These are phyloP conservation scores for Thinopyrum elongatum DNA, from an alignment of 176 grass and related monocot genomes.

Conservation along the genomic window DNA sequence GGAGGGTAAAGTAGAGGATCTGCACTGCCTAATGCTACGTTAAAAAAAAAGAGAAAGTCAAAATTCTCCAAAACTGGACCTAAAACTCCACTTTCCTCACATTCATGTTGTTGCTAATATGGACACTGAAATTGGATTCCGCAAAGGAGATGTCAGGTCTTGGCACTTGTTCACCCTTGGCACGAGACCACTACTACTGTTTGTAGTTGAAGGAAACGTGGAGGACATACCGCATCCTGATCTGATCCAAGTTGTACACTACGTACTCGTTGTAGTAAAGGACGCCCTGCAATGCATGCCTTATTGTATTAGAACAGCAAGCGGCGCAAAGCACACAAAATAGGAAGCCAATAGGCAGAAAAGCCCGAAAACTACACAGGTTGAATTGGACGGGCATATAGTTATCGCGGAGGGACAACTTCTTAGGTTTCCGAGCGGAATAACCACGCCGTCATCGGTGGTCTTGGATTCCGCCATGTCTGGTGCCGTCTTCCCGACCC, in stretches of 20 bases:
- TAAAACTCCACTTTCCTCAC: neutral
- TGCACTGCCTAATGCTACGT: neutral
- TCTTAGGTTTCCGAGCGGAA: conserved; percentile 74
- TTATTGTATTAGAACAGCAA: neutral
- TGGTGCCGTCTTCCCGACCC: conserved; percentile 53
- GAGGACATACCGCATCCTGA: conserved; percentile 77
- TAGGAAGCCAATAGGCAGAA: neutral
- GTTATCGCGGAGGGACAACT: conserved; percentile 32
- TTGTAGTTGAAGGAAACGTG: conserved; percentile 76
- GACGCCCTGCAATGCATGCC: conserved; percentile 48
- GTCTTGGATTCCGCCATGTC: conserved; percentile 43
- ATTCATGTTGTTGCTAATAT: neutral
- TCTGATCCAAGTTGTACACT: conserved; percentile 86
- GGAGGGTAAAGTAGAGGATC: too few species aligned
- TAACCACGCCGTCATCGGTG: conserved; percentile 48
- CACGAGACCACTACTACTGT: neutral
- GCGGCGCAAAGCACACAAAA: neutral
- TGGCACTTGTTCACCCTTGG: too few species aligned
- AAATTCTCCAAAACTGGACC: neutral
- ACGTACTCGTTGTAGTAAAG: conserved; percentile 92
- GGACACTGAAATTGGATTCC: neutral
- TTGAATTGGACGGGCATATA: neutral
- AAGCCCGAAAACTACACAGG: neutral
- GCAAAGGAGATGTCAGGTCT: neutral
- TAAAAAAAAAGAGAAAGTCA: neutral